These are phyloP conservation scores for Backusella parvicylindrica DNA, from an alignment of 192 early-diverging fungal species.

Conservation along the genomic window DNA sequence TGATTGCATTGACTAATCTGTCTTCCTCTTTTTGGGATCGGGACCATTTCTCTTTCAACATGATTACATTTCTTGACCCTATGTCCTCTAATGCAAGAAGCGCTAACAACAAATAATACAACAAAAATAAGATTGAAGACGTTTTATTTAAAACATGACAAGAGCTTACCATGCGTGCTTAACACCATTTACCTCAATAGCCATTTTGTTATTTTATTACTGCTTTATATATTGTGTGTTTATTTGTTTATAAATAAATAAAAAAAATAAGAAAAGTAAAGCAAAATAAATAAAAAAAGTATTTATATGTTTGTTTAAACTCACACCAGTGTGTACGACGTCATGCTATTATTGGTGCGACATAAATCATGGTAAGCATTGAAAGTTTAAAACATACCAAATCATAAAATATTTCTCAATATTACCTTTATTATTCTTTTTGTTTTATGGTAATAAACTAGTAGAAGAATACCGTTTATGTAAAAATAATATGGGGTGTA, in stretches of 20 bases:
- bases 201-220: slow-evolving; percentile 11
- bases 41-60: slow-evolving; percentile 52
- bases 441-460: not conserved
- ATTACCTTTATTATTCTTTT: not conserved
- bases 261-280: not conserved
- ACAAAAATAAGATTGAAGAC: not conserved
- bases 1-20: slow-evolving; percentile 68
- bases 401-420: not conserved
- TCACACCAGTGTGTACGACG: not conserved
- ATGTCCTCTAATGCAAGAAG: slow-evolving; percentile 55
- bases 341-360: not conserved
- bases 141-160: not conserved
- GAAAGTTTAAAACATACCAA: not conserved
- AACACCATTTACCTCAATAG: slow-evolving; percentile 25
- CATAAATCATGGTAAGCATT: not conserved
- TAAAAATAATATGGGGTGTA: not conserved
- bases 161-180: slow-evolving; percentile 44
- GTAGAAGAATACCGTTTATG: not conserved
- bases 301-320: not conserved
- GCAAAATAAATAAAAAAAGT: not conserved
- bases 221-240: not conserved
- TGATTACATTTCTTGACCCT: slow-evolving; percentile 53
- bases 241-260: not conserved
- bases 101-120: slow-evolving; percentile 21
- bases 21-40: slow-evolving; percentile 66